Percentiles rank a stretch among this genome's conserved stretches.
Conservation (phyloP, 2,329 filamentous ascomycete genomes). For the Phialophora verrucosa region DNA sequence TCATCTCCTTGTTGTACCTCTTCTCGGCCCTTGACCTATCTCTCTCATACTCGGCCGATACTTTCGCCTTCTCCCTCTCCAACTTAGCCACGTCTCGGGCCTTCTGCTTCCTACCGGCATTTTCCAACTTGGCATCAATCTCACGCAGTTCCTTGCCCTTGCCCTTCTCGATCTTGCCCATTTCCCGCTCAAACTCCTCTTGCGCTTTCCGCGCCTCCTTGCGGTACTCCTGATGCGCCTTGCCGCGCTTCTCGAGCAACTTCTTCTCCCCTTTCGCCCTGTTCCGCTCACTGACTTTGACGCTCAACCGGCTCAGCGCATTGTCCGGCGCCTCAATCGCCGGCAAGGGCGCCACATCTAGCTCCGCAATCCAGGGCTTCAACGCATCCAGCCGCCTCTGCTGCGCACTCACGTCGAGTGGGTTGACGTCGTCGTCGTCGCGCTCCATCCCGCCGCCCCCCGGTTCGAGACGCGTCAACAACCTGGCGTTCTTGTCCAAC, state of each 20-base stretch:
- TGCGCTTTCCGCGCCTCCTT: constrained; percentile 14
- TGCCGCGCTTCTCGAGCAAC: constrained; percentile 16
- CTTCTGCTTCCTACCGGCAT: constrained; percentile 11
- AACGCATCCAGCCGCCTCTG: constrained; percentile 36
- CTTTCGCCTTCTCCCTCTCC: constrained; percentile 6
- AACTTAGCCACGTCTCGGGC: constrained; percentile 7
- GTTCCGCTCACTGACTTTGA: constrained; percentile 39
- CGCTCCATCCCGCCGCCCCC: not conserved
- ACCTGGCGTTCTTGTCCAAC: constrained; percentile 35
- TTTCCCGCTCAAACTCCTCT: constrained; percentile 8
- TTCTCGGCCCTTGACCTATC: constrained; percentile 13
- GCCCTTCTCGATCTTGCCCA: constrained; percentile 14
- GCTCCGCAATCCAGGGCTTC: constrained; percentile 41
- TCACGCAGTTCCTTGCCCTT: constrained; percentile 12
- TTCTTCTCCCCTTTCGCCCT: constrained; percentile 20
- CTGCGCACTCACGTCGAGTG: constrained; percentile 17
- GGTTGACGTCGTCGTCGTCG: not conserved
- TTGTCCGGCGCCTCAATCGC: constrained; percentile 37
- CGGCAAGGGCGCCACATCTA: constrained; percentile 35
- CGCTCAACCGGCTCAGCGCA: constrained; percentile 39
- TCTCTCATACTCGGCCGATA: constrained; percentile 14
- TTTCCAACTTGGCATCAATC: constrained; percentile 17
- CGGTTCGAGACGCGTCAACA: constrained; percentile 24
- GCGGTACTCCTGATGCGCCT: constrained; percentile 10
- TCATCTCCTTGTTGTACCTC: constrained; percentile 17